Evolutionary conservation across 306 rosid genomes (phyloP), one percentile per base, ranked within the genome.

Genomic region (Prosopis cineraria): DNA sequence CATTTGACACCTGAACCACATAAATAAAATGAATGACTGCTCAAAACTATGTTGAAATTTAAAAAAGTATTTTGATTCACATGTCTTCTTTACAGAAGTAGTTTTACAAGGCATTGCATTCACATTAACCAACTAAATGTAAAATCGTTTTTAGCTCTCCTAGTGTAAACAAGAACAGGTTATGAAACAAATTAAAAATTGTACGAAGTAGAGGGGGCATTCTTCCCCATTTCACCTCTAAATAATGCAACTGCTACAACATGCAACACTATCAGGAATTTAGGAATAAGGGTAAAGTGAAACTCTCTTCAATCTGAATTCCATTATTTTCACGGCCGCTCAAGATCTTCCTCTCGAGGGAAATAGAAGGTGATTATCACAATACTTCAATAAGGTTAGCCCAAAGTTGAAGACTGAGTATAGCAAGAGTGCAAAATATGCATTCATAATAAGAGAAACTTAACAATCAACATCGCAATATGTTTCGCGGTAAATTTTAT

Each of bases 311-410:
- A 67, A 62, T 77, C 60, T 48, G 30, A 14, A 33, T 48, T 68
- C 72, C 79, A 62, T 2, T 13, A 59, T 50, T 68, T 68, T 36
- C 45, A 33, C 19, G 70, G 45, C 44, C 70, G 29, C 34, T 41
- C 73, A 76, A 45, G 47, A 24, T 20, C 19, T 37, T 66, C 10
- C 22, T 22, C 60, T 20, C 16, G 14, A 3, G 14, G 59, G 29
- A 20, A 20, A 20, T 29, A 52, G 30, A 2, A 20, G 25, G 25
- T n/a, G 29, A 52, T 55, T 27, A 34, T 58, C 64, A 58, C 8
- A 25, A 58, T 17, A 58, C n/a, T 27, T 25, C 36, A 58, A 58
- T 13, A 14, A 29, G 37, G n/a, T 58, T 27, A 12, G 8, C 17
- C 11, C 36, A 24, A 27, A 5, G 1, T 67, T 24, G 36, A 68